A percentile compares a stretch with the other conserved stretches of the same genome.
These are phyloP conservation scores for Mortierella sp. DNA, from an alignment of 371 early-diverging fungal genomes.

Conservation along the genomic window DNA sequence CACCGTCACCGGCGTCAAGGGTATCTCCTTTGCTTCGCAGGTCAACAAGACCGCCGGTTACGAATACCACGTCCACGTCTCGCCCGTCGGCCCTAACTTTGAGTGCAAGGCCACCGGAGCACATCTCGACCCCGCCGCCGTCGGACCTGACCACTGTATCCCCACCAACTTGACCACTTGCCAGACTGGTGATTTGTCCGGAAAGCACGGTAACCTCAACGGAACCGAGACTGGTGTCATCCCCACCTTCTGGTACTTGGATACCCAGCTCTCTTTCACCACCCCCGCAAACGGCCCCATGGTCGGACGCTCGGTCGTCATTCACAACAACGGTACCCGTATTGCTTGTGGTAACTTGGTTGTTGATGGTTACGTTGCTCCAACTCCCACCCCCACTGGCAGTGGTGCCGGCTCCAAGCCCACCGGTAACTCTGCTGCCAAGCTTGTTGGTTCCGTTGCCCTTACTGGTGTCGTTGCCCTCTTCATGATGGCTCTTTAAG, in stretches of 20 bases:
- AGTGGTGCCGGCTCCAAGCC: neutral
- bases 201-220: slow-evolving; percentile 60
- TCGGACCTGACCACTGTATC: slow-evolving; percentile 53
- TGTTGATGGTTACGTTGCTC: slow-evolving; percentile 30
- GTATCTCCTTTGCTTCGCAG: slow-evolving; percentile 29
- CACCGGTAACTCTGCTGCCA: slow-evolving; percentile 29
- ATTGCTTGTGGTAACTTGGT: slow-evolving; percentile 65
- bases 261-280: slow-evolving; percentile 58
- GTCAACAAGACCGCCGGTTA: slow-evolving; percentile 34
- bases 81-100: slow-evolving; percentile 59
- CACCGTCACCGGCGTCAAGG: slow-evolving; percentile 32
- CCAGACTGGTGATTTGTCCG: slow-evolving; percentile 69
- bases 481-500: slow-evolving; percentile 55
- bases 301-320: slow-evolving; percentile 66
- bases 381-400: slow-evolving; percentile 6
- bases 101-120: slow-evolving; percentile 65
- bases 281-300: slow-evolving; percentile 47
- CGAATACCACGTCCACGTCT: slow-evolving; percentile 65
- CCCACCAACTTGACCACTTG: slow-evolving; percentile 58
- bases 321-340: slow-evolving; percentile 64
- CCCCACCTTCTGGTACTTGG: slow-evolving; percentile 60
- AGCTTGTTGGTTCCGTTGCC: slow-evolving; percentile 48
- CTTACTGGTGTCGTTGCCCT: slow-evolving; percentile 46
- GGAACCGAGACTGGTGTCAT: slow-evolving; percentile 60
- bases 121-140: slow-evolving; percentile 63